Evolutionary conservation across 805 yeast genomes (phyloP).

Genomic region (Wickerhamomyces sydowiorum): DNA sequence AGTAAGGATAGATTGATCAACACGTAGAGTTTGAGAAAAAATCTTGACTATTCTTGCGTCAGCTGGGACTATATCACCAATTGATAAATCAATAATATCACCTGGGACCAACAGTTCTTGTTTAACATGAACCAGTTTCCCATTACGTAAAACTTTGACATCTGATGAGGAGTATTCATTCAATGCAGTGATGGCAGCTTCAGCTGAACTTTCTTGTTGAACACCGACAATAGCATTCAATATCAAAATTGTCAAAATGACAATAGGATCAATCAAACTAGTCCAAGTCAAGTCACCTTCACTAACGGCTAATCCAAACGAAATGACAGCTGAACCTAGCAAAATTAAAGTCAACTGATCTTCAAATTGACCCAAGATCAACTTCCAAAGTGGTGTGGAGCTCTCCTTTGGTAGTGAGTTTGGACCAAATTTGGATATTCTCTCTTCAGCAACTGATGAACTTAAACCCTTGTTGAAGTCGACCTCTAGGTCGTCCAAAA

Average conservation of each 20-base stretch:
- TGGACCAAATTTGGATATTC: conserved; percentile 16
- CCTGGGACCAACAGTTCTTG: conserved; percentile 41
- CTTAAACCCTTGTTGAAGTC: conserved; percentile 13
- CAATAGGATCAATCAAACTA: conserved; percentile 31
- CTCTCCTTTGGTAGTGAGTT: conserved; percentile 30
- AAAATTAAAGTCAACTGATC: conserved; percentile 30
- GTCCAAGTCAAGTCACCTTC: conserved; percentile 27
- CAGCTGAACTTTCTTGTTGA: conserved; percentile 45
- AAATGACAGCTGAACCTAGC: conserved; percentile 27
- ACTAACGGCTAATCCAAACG: conserved; percentile 25
- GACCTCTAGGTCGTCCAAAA: conserved; percentile 9
- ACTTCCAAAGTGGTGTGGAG: conserved; percentile 27
- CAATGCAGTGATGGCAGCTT: conserved; percentile 44
- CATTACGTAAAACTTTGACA: conserved; percentile 40
- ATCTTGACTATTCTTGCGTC: conserved; percentile 37
- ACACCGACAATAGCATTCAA: conserved; percentile 45
- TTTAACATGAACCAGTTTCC: conserved; percentile 34
- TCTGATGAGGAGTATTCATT: conserved; percentile 40
- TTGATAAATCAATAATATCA: conserved; percentile 32
- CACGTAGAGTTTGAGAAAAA: conserved; percentile 32
- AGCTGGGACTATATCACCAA: conserved; percentile 43
- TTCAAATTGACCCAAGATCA: conserved; percentile 31
- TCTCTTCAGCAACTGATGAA: conserved; percentile 6
- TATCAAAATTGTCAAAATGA: conserved; percentile 38
- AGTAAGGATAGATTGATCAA: conserved; percentile 43